Evolutionary conservation across 2,329 filamentous ascomycete genomes (phyloP), one percentile per base, ranked within the genome.

Genomic region (Pseudogymnoascus sp.): DNA sequence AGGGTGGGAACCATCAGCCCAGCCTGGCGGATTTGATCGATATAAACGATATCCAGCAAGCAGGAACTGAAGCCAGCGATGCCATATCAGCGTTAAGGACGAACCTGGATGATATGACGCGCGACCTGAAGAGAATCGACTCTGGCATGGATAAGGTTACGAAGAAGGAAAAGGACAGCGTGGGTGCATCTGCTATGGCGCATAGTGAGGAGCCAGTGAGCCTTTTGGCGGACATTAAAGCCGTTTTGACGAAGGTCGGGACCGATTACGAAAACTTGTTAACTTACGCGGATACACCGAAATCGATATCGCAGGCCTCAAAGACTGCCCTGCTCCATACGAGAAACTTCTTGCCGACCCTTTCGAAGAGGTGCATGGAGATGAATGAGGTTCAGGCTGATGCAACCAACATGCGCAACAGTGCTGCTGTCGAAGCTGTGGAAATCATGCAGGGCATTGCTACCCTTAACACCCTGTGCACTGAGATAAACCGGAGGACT

Each of bases 361-460:
- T 88, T 4, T 79, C 78, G 61, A 84, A 81, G 62, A 79, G 84
- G 43, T 80, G 79, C 6, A 68, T 78, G 37, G 86, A 88, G 70
- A 86, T 89, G 84, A 80, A 85, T 66, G 83, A 81, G 1, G 80
- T 88, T 75, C 73, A 84, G 53, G 79, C 78, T 33, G 82, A 83
- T 68, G 83, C 82, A 10, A 84, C 84, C 1, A 82, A 89, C 65
- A 81, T 85, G 63, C 87, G 90, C 66, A 93, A 92, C 70, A 77
- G 78, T 10, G 82, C 89, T 53, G 87, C 88, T 19, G 78, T 81
- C 31, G 84, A 86, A 60, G 87, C 87, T 19, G 78, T 90, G 24
- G 82, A 81, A 38, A 88, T 91, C 69, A 95, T 98, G 89, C 89
- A 89, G 66, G 85, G 82, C 5, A 91, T 98, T 65, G 90, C 92